Percentiles rank a stretch among this genome's conserved stretches.
Evolutionary conservation across 306 rosid species (phyloP).

Genomic region (Delonix regia): DNA sequence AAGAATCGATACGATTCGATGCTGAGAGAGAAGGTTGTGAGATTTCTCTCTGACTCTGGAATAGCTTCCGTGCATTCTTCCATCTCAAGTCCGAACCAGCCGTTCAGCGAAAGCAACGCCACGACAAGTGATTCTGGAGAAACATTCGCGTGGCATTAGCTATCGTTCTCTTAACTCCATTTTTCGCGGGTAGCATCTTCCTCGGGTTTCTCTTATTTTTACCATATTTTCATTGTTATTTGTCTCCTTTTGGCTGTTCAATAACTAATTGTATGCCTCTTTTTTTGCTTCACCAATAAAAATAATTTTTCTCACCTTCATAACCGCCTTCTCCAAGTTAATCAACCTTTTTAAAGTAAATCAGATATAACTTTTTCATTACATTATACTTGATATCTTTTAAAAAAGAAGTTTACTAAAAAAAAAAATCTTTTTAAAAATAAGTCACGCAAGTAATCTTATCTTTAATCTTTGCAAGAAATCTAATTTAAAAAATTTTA

Average conservation of each 20-base stretch:
- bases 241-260: not conserved
- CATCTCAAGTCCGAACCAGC: not conserved
- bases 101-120: not conserved
- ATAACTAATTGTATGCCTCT: no score
- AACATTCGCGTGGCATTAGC: not conserved
- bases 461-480: no score
- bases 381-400: no score
- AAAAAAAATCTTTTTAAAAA: no score
- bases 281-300: no score
- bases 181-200: not conserved
- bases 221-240: not conserved
- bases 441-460: no score
- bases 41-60: not conserved
- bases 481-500: no score
- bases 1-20: not conserved
- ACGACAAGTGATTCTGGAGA: not conserved
- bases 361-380: no score
- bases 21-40: not conserved
- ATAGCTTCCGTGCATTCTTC: not conserved
- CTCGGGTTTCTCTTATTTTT: not conserved
- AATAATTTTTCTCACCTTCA: no score
- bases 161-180: not conserved
- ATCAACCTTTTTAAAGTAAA: no score
- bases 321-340: no score
- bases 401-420: no score